phyloP scores from a whole-genome alignment of 306 rosid species.

The Medicago arabica region DNA sequence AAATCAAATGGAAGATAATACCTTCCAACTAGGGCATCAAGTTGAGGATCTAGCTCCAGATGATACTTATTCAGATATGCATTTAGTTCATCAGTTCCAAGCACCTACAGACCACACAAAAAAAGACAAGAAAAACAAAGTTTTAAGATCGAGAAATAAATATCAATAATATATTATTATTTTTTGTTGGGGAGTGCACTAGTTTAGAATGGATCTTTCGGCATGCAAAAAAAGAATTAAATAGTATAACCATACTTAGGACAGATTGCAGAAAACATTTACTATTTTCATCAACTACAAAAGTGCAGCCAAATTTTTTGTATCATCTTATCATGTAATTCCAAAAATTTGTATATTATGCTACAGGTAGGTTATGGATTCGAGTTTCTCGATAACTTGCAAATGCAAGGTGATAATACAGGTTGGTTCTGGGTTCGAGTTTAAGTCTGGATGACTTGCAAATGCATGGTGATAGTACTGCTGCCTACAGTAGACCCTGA shows the following conservation, averaged over 20 bases:
- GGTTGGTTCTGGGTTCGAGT: not conserved
- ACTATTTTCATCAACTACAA: not conserved
- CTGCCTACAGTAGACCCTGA: not conserved
- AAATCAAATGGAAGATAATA: conserved; percentile 36
- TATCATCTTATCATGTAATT: not conserved
- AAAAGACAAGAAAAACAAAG: not conserved
- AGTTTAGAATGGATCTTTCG: not conserved
- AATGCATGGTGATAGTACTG: not conserved
- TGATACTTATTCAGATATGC: conserved; percentile 79
- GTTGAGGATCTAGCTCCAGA: conserved; percentile 88
- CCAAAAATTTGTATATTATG: not conserved
- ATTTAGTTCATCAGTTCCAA: conserved; percentile 86
- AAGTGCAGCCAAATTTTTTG: not conserved
- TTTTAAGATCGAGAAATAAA: not conserved
- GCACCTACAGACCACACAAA: conserved; percentile 61
- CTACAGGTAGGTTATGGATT: not conserved
- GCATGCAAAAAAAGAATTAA: conserved; percentile 6
- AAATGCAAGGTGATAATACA: not conserved
- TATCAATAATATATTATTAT: not conserved
- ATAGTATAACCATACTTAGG: not conserved
- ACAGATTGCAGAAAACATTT: not conserved
- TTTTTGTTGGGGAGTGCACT: conserved; percentile 14
- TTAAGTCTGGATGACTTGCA: not conserved
- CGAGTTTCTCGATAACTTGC: not conserved
- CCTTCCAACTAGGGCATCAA: conserved; percentile 91